A percentile compares a stretch with the other conserved stretches of the same genome.
Conservation (phyloP, 2,329 filamentous ascomycete species). For the Cladobotryum mycophilum region DNA sequence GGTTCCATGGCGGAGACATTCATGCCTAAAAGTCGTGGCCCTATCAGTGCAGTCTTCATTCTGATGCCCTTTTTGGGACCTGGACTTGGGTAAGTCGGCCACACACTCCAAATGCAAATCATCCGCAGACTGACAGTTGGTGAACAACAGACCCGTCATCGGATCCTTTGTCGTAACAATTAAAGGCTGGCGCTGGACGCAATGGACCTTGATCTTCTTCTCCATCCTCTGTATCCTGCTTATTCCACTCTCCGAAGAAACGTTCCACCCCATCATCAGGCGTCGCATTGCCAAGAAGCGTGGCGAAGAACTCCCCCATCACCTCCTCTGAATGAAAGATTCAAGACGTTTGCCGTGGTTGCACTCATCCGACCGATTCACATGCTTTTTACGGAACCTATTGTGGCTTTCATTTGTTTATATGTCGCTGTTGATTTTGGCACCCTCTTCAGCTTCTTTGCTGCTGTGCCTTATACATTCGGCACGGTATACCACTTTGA, state of each 20-base stretch:
- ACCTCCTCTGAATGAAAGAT: slow-evolving; percentile 18
- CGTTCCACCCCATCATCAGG: slow-evolving; percentile 48
- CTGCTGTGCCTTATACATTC: slow-evolving; percentile 44
- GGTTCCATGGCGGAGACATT: slow-evolving; percentile 47
- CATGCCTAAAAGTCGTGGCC: slow-evolving; percentile 33
- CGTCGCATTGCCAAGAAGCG: slow-evolving; percentile 32
- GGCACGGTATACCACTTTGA: slow-evolving; percentile 37
- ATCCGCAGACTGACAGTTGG: not conserved
- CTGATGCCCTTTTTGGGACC: slow-evolving; percentile 49
- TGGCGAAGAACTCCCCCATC: slow-evolving; percentile 21
- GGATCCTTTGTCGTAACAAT: slow-evolving; percentile 41
- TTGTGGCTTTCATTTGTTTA: slow-evolving; percentile 49
- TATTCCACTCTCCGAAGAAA: slow-evolving; percentile 43
- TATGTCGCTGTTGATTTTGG: slow-evolving; percentile 47
- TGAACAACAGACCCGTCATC: slow-evolving; percentile 34
- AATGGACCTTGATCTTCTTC: slow-evolving; percentile 46
- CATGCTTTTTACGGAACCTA: slow-evolving; percentile 58
- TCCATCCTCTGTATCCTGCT: slow-evolving; percentile 29
- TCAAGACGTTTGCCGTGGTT: slow-evolving; percentile 32
- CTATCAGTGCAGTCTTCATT: slow-evolving; percentile 40
- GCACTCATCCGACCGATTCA: slow-evolving; percentile 45
- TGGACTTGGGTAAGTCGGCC: slow-evolving; percentile 38
- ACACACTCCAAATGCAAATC: too few species aligned
- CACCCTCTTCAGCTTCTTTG: slow-evolving; percentile 48
- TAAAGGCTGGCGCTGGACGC: slow-evolving; percentile 48